These are phyloP conservation scores for Fusarium sp. DNA, from an alignment of 2,329 filamentous ascomycete genomes.

Conservation along the genomic window DNA sequence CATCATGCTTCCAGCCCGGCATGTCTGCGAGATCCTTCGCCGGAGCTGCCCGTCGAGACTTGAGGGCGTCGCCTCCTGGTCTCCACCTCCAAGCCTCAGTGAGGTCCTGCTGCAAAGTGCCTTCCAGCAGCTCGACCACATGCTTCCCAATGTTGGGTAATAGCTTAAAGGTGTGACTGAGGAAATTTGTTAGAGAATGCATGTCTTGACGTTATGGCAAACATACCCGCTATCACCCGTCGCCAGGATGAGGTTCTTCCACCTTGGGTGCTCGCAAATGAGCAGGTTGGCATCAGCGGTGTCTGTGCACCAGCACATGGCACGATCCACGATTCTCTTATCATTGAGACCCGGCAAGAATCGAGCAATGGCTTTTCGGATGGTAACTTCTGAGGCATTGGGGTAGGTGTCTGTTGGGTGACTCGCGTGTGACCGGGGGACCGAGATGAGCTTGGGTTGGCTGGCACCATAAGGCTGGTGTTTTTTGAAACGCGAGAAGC, in stretches of 20 bases:
- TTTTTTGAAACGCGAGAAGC: conserved; percentile 9
- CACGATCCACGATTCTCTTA: conserved; percentile 1
- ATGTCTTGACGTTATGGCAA: background rate
- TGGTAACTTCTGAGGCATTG: conserved; percentile 7
- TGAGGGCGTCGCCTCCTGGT: conserved; percentile 16
- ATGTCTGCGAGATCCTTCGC: conserved; percentile 17
- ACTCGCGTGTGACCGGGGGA: conserved; percentile 14
- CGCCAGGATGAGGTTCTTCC: conserved; percentile 19
- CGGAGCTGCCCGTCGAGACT: conserved; percentile 17
- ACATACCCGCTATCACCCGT: conserved; percentile 24
- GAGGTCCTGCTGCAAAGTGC: conserved; percentile 2
- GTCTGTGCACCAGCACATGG: conserved; percentile 25
- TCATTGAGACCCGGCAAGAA: conserved; percentile 10
- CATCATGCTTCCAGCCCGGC: conserved; percentile 21
- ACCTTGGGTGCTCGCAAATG: conserved; percentile 21
- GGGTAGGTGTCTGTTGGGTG: conserved; percentile 23
- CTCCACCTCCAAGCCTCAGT: conserved; percentile 18
- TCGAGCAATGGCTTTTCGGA: conserved; percentile 11
- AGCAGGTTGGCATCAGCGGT: conserved; percentile 21
- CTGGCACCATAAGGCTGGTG: conserved; percentile 12
- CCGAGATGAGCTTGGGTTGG: conserved; percentile 14
- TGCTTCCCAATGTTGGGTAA: conserved; percentile 21
- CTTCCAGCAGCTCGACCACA: conserved; percentile 20
- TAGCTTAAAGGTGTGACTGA: conserved; percentile 14
- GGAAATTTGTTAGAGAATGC: background rate